Conservation (phyloP, 164 flowering plant genomes). For the Annona cherimola region DNA sequence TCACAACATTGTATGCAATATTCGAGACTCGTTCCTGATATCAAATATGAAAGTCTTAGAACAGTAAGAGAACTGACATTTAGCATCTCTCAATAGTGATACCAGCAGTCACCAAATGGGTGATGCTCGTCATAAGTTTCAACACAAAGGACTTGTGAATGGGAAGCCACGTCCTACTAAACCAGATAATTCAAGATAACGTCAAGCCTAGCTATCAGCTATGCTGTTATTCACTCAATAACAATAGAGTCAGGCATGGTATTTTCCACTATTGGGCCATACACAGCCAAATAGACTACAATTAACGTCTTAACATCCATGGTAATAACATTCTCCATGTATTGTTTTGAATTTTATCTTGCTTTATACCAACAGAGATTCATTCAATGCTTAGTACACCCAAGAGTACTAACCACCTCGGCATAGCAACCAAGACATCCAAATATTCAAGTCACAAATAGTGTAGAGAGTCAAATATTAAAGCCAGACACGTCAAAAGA, state of each 20-base stretch:
- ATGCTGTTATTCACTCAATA: no score
- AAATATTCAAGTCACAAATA: background rate
- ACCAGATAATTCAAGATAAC: background rate
- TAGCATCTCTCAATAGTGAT: no score
- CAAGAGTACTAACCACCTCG: background rate
- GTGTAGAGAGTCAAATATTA: background rate
- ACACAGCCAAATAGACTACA: no score
- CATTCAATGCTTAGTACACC: no score
- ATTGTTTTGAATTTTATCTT: no score
- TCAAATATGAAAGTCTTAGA: background rate
- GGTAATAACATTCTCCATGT: no score
- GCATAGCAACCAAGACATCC: background rate
- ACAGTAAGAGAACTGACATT: no score
- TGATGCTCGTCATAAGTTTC: background rate
- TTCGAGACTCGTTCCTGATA: conserved; percentile 76
- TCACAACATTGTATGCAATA: conserved; percentile 60
- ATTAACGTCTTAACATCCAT: no score
- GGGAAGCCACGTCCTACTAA: background rate
- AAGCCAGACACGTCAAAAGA: background rate
- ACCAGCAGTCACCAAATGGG: no score
- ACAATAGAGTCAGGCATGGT: no score
- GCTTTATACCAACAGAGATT: no score
- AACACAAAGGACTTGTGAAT: background rate
- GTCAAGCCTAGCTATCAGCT: background rate
- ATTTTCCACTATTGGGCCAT: no score